Evolutionary conservation across 768 basidiomycete genomes (phyloP).

Genomic region (Mycena metata): DNA sequence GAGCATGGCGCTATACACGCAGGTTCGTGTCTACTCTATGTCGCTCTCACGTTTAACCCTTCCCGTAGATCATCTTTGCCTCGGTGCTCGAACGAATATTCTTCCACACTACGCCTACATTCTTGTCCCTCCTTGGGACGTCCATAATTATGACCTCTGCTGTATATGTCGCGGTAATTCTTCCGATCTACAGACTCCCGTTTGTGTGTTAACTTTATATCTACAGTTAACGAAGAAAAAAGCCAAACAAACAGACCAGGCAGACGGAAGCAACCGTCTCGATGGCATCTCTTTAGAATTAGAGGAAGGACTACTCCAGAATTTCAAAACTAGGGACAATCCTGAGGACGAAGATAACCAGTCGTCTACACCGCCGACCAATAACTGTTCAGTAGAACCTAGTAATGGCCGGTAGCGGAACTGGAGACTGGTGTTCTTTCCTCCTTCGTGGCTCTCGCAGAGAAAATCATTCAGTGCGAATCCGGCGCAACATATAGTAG

Average conservation of each 20-base stretch:
- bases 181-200: not conserved
- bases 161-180: slow-evolving; percentile 70
- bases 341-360: not conserved
- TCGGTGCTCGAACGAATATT: slow-evolving; percentile 73
- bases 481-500: too few relatives aligned
- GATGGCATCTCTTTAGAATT: slow-evolving; percentile 26
- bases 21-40: slow-evolving; percentile 48
- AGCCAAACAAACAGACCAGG: not conserved
- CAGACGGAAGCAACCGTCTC: not conserved
- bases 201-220: not conserved
- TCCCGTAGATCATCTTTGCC: slow-evolving; percentile 73
- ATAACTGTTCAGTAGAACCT: too few relatives aligned
- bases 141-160: slow-evolving; percentile 74
- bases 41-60: not conserved
- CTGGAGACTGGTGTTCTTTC: too few relatives aligned
- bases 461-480: too few relatives aligned
- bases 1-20: slow-evolving; percentile 67
- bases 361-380: not conserved
- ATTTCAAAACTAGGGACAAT: not conserved
- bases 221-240: slow-evolving; percentile 36
- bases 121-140: slow-evolving; percentile 73
- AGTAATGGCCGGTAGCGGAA: too few relatives aligned
- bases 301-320: slow-evolving; percentile 26
- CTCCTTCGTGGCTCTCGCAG: too few relatives aligned
- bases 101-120: slow-evolving; percentile 70